Evolutionary conservation across 2,329 filamentous ascomycete species (phyloP), one percentile per base, ranked within the genome.

Genomic region (Ophiostoma ips): DNA sequence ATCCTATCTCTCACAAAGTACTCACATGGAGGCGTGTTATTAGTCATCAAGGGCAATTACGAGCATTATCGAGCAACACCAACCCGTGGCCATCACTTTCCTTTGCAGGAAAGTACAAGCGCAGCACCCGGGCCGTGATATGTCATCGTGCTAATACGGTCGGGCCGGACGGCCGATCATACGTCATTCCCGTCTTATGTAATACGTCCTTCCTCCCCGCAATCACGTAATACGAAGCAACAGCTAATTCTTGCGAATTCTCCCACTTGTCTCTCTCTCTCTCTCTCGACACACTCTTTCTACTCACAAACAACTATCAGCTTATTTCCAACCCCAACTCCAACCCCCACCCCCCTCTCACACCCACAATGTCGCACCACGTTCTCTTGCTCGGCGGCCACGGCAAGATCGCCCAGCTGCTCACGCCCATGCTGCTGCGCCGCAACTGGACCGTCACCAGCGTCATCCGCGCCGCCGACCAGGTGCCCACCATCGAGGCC

Each of bases 351-450:
- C n/a, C n/a, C n/a, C n/a, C n/a, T n/a, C n/a, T n/a, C n/a, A n/a
- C n/a, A n/a, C n/a, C n/a, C n/a, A n/a, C n/a, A n/a, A 43, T 43
- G 40, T 43, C 40, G 7, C 40, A 43, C 40, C 40, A 43, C 40
- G 40, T 89, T 52, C 79, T 89, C 53, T 66, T 92, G 56, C 76
- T 92, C 55, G 86, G 86, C 60, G 87, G 86, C 59, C 85, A 89
- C 68, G 87, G 87, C 67, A 87, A 88, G 63, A 66, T 92, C 53
- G 77, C 85, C 56, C 77, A 85, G 52, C 68, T 82, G 40, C 73
- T 92, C 36, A 92, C 86, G 9, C 84, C 83, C 1, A 73, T 89
- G 52, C 78, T 94, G 8, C 77, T 92, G 38, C 71, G 79, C 47
- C 78, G 81, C 56, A 77, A 77, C 33, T 90, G 85, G 83, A 77